Conservation (phyloP, 1,139 yeast genomes). For the Magnusiomyces paraingens region DNA sequence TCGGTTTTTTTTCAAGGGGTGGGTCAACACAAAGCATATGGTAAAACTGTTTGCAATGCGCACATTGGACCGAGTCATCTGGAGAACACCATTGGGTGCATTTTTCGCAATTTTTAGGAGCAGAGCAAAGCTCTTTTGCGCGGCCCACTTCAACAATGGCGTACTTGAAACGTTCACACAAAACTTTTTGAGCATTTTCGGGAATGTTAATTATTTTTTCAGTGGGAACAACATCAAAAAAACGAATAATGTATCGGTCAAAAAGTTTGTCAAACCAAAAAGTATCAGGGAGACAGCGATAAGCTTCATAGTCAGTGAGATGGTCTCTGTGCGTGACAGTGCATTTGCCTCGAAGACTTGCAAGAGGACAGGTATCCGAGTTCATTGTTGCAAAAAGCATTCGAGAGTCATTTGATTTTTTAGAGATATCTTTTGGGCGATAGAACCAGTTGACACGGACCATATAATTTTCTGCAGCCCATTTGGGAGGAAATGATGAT, state of each 20-base stretch:
- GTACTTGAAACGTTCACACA: conserved; percentile 62
- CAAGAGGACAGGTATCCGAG: conserved; percentile 73
- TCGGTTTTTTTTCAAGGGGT: conserved; percentile 71
- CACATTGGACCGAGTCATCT: conserved; percentile 73
- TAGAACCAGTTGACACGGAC: conserved; percentile 89
- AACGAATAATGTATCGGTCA: conserved; percentile 79
- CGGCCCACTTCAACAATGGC: conserved; percentile 71
- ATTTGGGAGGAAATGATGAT: conserved; percentile 12
- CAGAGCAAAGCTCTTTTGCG: conserved; percentile 55
- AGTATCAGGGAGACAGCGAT: conserved; percentile 52
- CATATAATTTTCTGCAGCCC: conserved; percentile 45
- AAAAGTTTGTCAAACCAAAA: conserved; percentile 84
- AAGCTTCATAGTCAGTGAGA: conserved; percentile 52
- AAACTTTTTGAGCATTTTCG: conserved; percentile 53
- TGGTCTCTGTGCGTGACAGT: conserved; percentile 62
- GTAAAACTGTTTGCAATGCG: conserved; percentile 61
- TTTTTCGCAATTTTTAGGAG: conserved; percentile 64
- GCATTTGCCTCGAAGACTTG: conserved; percentile 70
- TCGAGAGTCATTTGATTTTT: conserved; percentile 63
- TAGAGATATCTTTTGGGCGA: conserved; percentile 78
- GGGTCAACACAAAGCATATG: conserved; percentile 88
- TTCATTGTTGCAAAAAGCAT: conserved; percentile 81
- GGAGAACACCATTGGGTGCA: conserved; percentile 83
- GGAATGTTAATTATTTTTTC: conserved; percentile 49
- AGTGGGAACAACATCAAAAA: conserved; percentile 72